phyloP scores from a whole-genome alignment of 345 rosid species.

The Limnanthes douglasii region DNA sequence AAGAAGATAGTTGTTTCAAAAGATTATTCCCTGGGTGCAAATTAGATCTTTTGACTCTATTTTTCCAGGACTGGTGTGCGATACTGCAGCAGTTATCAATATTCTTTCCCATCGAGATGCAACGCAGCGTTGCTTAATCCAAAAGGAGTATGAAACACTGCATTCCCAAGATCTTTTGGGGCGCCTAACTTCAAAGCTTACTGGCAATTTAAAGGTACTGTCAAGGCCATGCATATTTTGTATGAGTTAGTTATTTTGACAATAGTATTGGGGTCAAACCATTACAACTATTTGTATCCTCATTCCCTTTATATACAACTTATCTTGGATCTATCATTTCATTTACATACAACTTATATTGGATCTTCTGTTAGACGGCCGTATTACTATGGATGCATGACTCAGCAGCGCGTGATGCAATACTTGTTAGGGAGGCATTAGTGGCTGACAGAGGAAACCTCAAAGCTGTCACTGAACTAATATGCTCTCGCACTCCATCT shows the following conservation, averaged over 20 bases:
- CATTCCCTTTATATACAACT: too few species aligned
- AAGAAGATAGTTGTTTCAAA: too few species aligned
- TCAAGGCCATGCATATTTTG: not conserved
- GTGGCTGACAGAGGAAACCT: constrained; percentile 2
- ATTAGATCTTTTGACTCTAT: not conserved
- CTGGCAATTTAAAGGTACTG: constrained; percentile 45
- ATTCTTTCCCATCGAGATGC: constrained; percentile 60
- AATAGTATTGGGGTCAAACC: too few species aligned
- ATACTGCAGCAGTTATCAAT: constrained; percentile 29
- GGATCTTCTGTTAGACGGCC: constrained; percentile 33
- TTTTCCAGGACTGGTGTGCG: constrained; percentile 43
- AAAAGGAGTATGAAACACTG: constrained; percentile 31
- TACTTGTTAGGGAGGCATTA: constrained; percentile 22
- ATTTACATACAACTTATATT: not conserved
- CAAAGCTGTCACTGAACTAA: constrained; percentile 38
- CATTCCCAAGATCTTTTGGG: constrained; percentile 30
- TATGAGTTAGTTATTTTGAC: too few species aligned
- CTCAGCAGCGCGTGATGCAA: constrained; percentile 56
- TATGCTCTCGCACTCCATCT: constrained; percentile 50
- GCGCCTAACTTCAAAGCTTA: constrained; percentile 54
- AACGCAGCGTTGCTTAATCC: constrained; percentile 38
- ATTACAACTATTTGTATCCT: too few species aligned
- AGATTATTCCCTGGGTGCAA: too few species aligned
- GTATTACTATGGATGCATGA: constrained; percentile 57
- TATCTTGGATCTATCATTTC: too few species aligned